A percentile compares a stretch with the other conserved stretches of the same genome.
These are phyloP conservation scores for Rhizopogon roseolus DNA, from an alignment of 768 basidiomycete species.

Conservation along the genomic window DNA sequence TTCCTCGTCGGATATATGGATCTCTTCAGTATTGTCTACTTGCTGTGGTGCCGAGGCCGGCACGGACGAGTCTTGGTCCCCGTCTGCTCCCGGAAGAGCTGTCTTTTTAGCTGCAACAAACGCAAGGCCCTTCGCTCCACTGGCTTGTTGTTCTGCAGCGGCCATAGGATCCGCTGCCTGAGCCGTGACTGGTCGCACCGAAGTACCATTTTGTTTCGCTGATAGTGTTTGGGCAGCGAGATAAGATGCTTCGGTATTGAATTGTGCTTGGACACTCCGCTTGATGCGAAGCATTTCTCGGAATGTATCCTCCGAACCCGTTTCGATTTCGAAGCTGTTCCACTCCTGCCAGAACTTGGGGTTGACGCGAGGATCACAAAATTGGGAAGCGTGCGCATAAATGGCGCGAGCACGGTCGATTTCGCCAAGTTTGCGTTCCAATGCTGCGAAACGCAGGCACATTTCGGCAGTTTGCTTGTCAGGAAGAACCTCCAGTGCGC, in stretches of 20 bases:
- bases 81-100: constrained; percentile 35
- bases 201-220: constrained; percentile 48
- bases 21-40: constrained; percentile 70
- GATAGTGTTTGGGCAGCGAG: constrained; percentile 86
- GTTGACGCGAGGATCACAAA: constrained; percentile 92
- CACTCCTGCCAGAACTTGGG: constrained; percentile 95
- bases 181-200: constrained; percentile 39
- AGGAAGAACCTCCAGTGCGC: constrained; percentile 88
- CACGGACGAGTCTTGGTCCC: constrained; percentile 21
- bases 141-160: constrained; percentile 66
- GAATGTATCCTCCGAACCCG: constrained; percentile 98
- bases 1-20: constrained; percentile 85
- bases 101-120: constrained; percentile 77
- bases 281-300: constrained; percentile 93
- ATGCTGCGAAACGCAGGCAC: constrained; percentile 92
- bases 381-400: constrained; percentile 96
- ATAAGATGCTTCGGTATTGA: constrained; percentile 95
- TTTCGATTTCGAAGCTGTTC: constrained; percentile 98
- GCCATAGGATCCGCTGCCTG: constrained; percentile 78
- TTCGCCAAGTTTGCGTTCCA: constrained; percentile 97
- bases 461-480: constrained; percentile 95
- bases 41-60: constrained; percentile 25
- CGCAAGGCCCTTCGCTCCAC: constrained; percentile 51
- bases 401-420: constrained; percentile 96
- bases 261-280: constrained; percentile 96